A percentile compares a stretch with the other conserved stretches of the same genome.
phyloP scores from a whole-genome alignment of 352 stramenopile species.

The Phytophthora capsici region DNA sequence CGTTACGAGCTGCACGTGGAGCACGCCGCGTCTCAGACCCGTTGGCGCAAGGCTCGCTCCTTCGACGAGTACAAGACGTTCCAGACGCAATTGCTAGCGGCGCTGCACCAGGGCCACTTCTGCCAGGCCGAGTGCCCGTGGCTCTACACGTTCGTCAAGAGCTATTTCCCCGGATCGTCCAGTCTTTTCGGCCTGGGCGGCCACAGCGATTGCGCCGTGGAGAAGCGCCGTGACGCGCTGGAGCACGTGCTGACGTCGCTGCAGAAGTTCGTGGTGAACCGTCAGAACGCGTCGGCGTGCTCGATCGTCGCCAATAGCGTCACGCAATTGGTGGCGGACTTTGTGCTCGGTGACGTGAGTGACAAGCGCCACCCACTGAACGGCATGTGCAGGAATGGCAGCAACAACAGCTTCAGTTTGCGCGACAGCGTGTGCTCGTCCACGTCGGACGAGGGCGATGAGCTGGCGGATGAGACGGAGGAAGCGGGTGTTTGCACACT shows the following conservation, averaged over 20 bases:
- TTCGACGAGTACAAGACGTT: constrained; percentile 1
- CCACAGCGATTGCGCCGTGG: background rate
- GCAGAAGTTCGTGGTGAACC: background rate
- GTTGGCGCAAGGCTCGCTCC: background rate
- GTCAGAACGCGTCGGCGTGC: background rate
- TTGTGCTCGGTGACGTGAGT: background rate
- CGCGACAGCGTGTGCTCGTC: background rate
- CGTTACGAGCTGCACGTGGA: constrained; percentile 13
- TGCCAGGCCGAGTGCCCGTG: background rate
- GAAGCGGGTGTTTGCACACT: constrained; percentile 23
- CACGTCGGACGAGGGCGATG: background rate
- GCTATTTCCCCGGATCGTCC: background rate
- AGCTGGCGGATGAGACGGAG: constrained; percentile 1
- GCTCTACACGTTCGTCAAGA: constrained; percentile 1
- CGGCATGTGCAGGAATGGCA: background rate
- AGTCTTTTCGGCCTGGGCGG: background rate
- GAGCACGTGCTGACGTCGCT: constrained; percentile 1
- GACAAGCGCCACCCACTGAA: background rate
- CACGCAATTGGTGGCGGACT: background rate
- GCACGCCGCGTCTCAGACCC: background rate
- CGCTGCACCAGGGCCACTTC: background rate
- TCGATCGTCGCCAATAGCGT: background rate
- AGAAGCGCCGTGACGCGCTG: background rate
- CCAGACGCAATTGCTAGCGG: background rate
- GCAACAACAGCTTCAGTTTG: background rate